phyloP scores from a whole-genome alignment of 148 eudicot species.

The Cornus florida region DNA sequence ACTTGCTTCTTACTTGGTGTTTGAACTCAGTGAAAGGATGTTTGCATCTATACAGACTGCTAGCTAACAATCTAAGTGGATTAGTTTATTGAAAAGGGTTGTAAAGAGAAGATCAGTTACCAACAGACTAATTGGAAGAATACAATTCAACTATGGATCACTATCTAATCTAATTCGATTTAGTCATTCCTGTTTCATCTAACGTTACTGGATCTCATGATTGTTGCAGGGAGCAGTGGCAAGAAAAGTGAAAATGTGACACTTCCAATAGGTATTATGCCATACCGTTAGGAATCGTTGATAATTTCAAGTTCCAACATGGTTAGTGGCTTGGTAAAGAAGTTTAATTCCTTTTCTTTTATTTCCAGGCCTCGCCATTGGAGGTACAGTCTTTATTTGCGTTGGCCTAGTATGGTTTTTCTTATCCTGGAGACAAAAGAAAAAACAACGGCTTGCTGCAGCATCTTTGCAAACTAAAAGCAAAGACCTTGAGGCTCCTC shows the following conservation, averaged over 20 bases:
- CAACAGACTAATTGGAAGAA: neutral
- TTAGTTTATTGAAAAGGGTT: neutral
- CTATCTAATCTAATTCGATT: slow-evolving; percentile 1
- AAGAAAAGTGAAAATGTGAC: neutral
- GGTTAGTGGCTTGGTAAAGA: neutral
- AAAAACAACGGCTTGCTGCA: slow-evolving; percentile 22
- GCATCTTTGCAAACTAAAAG: slow-evolving; percentile 7
- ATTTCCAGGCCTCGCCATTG: slow-evolving; percentile 43
- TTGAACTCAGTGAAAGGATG: neutral
- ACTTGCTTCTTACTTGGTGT: neutral
- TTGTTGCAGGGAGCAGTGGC: slow-evolving; percentile 9
- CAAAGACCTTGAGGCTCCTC: slow-evolving; percentile 26
- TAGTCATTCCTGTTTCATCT: slow-evolving; percentile 13
- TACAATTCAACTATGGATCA: neutral
- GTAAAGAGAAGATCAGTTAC: neutral
- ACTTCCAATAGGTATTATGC: slow-evolving; percentile 6
- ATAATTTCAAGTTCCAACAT: neutral
- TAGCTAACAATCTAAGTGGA: neutral
- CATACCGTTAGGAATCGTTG: neutral
- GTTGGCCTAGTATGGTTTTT: slow-evolving; percentile 32
- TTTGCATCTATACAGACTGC: neutral
- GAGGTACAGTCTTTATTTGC: slow-evolving; percentile 40
- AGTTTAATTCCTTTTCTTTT: neutral
- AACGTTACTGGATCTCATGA: neutral
- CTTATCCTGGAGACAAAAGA: slow-evolving; percentile 28